phyloP scores from a whole-genome alignment of 164 flowering plant species.

The Piper longum region DNA sequence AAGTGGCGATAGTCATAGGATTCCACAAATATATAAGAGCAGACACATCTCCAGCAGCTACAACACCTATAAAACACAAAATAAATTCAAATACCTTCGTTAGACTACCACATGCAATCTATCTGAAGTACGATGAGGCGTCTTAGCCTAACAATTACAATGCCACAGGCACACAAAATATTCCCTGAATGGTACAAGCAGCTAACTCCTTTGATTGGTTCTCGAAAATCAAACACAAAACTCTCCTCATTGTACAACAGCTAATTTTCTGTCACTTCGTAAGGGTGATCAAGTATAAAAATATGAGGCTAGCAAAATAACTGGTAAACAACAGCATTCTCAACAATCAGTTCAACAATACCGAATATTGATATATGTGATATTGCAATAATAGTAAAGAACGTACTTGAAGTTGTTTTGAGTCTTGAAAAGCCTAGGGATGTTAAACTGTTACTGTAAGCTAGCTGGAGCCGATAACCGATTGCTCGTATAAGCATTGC shows the following conservation, averaged over 20 bases:
- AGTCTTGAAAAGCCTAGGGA: conserved; percentile 26
- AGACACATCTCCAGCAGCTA: conserved; percentile 58
- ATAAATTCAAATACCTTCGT: not conserved
- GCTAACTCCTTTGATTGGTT: too few species aligned
- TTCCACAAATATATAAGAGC: conserved; percentile 76
- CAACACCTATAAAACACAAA: conserved; percentile 23
- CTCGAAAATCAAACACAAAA: too few species aligned
- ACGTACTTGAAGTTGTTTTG: conserved; percentile 34
- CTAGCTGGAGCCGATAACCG: conserved; percentile 44
- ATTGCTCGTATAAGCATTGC: conserved; percentile 71
- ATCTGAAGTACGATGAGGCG: too few species aligned
- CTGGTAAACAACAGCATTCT: not conserved
- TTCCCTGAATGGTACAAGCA: too few species aligned
- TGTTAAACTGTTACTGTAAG: conserved; percentile 30
- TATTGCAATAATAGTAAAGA: not conserved
- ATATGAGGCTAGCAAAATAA: too few species aligned
- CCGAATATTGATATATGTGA: not conserved
- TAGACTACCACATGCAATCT: too few species aligned
- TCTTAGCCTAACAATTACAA: too few species aligned
- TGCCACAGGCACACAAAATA: too few species aligned
- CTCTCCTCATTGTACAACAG: too few species aligned
- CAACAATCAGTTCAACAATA: not conserved
- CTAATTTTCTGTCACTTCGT: too few species aligned
- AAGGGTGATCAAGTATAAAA: too few species aligned
- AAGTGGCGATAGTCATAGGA: conserved; percentile 61